Evolutionary conservation across 208 protist species (phyloP), one percentile per base, ranked within the genome.

Genomic region (Acanthamoeba pearcei): DNA sequence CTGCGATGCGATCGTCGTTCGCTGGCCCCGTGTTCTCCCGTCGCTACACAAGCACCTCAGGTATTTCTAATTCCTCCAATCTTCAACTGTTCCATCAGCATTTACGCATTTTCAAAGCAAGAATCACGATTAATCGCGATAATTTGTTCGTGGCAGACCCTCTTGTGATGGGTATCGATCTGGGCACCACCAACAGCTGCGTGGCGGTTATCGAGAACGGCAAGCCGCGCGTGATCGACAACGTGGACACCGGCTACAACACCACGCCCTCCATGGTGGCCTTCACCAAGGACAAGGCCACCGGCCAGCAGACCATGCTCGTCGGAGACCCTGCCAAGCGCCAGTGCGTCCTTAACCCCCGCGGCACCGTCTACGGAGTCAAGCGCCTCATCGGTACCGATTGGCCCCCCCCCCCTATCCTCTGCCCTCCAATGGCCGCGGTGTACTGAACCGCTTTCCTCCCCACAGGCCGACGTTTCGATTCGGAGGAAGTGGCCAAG

Each of bases 181-280:
- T 99, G n/a, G 99, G 99, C 89, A 99, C 99, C 10, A 99, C 99
- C 22, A 99, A 99, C 96, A 99, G 98, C 96, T 99, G 99, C 97
- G 98, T 99, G 32, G 96, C 97, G 51, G 94, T 98, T 64, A 97
- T 98, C 95, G 96, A 98, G 86, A 97, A 96, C 85, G 90, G 66
- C 42, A 88, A 96, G 35, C 85, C 97, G n/a, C 80, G 93, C 46
- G 97, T 98, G 19, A 96, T 98, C 93, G 96, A 97, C 80, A 99
- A 99, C 82, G 42, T 96, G 22, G 98, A 98, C 91, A 72, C 85
- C 24, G 98, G 98, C 22, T 27, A 27, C 22, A 95, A 98, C 42
- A 98, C 98, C 6, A 98, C 98, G 13, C 99, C 99, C 72, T 99
- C 99, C 29, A 98, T 99, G 91, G 99, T 99, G 74, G 98, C 98